These are phyloP conservation scores for Conticribra guillardii DNA, from an alignment of 108 stramenopile genomes.

Conservation along the genomic window DNA sequence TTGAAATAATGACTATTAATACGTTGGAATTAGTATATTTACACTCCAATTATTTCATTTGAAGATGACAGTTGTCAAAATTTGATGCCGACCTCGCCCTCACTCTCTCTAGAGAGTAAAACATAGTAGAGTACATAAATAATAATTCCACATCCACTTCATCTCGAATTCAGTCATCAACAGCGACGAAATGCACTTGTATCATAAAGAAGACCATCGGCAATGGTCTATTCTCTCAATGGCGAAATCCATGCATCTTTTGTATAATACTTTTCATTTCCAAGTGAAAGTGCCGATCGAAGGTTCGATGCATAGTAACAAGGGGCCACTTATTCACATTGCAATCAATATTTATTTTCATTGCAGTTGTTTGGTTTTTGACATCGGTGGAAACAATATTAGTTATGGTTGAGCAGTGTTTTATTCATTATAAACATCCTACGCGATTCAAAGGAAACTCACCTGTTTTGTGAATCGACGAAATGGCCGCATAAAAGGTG, in stretches of 20 bases:
- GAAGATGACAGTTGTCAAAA: too few relatives aligned
- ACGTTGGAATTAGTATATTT: too few relatives aligned
- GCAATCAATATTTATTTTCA: neutral
- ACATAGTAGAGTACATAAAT: too few relatives aligned
- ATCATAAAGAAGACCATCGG: too few relatives aligned
- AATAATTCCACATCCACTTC: too few relatives aligned
- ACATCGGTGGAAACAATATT: neutral
- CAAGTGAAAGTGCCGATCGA: conserved; percentile 24
- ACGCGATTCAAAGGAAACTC: neutral
- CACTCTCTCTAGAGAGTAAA: too few relatives aligned
- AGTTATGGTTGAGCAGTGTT: neutral
- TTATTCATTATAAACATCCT: neutral
- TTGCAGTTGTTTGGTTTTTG: neutral
- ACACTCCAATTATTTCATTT: too few relatives aligned
- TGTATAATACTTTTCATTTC: conserved; percentile 24
- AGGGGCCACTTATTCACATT: conserved; percentile 15
- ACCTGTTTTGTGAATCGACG: conserved; percentile 34
- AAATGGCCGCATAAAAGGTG: conserved; percentile 18
- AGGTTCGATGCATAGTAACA: conserved; percentile 31
- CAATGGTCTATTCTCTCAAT: too few relatives aligned
- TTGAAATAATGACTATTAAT: too few relatives aligned
- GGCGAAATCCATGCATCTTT: conserved; percentile 29
- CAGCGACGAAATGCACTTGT: too few relatives aligned
- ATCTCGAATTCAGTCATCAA: too few relatives aligned
- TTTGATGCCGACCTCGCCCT: too few relatives aligned